A percentile compares a stretch with the other conserved stretches of the same genome.
Conservation (phyloP, 208 protist species). For the Angomonas desouzai region DNA sequence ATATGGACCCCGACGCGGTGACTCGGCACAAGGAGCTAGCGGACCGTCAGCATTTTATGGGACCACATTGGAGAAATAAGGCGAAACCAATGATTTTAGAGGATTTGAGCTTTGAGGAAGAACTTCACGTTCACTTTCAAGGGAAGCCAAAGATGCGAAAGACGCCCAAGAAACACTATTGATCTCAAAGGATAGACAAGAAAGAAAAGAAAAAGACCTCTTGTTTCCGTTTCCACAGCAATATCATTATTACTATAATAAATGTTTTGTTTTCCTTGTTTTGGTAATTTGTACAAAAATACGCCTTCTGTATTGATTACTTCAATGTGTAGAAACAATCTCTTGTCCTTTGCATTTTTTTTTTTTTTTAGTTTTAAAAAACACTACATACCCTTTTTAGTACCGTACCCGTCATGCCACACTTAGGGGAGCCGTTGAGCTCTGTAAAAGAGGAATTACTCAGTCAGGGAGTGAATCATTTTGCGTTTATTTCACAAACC, state of each 20-base stretch:
- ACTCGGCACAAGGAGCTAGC: slow-evolving; percentile 85
- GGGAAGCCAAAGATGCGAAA: slow-evolving; percentile 86
- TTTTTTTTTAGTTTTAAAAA: too few relatives aligned
- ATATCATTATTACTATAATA: too few relatives aligned
- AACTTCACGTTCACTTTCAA: slow-evolving; percentile 86
- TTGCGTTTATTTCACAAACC: slow-evolving; percentile 62
- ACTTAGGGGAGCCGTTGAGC: slow-evolving; percentile 51
- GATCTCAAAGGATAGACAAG: slow-evolving; percentile 9
- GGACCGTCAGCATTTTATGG: slow-evolving; percentile 84
- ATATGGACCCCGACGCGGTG: slow-evolving; percentile 87
- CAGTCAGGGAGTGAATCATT: slow-evolving; percentile 78
- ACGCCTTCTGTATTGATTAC: too few relatives aligned
- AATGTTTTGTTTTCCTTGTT: too few relatives aligned
- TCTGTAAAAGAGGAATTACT: slow-evolving; percentile 84
- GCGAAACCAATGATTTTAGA: slow-evolving; percentile 80
- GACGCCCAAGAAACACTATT: slow-evolving; percentile 87
- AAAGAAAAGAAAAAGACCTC: too few relatives aligned
- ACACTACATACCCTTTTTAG: slow-evolving; percentile 1
- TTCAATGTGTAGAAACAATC: too few relatives aligned
- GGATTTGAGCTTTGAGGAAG: slow-evolving; percentile 88
- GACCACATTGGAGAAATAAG: slow-evolving; percentile 79
- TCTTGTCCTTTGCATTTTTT: slow-evolving; percentile 13
- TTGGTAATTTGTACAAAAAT: too few relatives aligned
- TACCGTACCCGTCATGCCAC: neutral
- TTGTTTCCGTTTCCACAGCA: slow-evolving; percentile 6